Evolutionary conservation across 305 asterid genomes (phyloP).

Genomic region (Fraxinus greggii): DNA sequence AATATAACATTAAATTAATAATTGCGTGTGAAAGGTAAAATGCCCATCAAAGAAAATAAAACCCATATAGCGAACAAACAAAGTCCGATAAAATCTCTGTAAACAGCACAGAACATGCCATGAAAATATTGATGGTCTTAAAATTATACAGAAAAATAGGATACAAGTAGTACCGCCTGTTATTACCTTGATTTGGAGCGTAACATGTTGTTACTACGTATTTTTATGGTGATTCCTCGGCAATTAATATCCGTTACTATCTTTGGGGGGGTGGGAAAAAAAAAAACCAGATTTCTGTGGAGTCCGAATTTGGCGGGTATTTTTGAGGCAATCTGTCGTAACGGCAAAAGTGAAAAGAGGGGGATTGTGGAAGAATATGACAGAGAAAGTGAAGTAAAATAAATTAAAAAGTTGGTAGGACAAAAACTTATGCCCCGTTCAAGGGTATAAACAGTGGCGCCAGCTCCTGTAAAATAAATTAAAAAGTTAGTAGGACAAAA

Average conservation of each 20-base stretch:
- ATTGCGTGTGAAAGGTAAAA: neutral
- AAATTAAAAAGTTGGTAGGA: too few species aligned
- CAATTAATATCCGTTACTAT: constrained; percentile 29
- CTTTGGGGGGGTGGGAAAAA: constrained; percentile 43
- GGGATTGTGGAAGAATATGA: neutral
- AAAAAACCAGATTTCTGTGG: neutral
- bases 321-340: constrained; percentile 16
- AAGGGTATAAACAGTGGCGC: too few species aligned
- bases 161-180: constrained; percentile 27
- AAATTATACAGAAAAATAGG: neutral
- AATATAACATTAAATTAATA: neutral
- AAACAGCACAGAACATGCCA: constrained; percentile 29
- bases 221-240: constrained; percentile 36
- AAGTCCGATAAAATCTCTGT: constrained; percentile 44
- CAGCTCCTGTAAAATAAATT: too few species aligned
- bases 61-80: constrained; percentile 15
- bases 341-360: constrained; percentile 30
- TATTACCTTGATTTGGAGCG: constrained; percentile 81
- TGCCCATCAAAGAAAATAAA: neutral
- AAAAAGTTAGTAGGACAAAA: too few species aligned
- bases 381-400: too few species aligned
- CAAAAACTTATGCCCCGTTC: too few species aligned
- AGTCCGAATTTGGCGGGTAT: constrained; percentile 58
- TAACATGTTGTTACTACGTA: constrained; percentile 36
- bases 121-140: constrained; percentile 23